Conservation (phyloP, 164 flowering plant species). For the Malania oleifera region DNA sequence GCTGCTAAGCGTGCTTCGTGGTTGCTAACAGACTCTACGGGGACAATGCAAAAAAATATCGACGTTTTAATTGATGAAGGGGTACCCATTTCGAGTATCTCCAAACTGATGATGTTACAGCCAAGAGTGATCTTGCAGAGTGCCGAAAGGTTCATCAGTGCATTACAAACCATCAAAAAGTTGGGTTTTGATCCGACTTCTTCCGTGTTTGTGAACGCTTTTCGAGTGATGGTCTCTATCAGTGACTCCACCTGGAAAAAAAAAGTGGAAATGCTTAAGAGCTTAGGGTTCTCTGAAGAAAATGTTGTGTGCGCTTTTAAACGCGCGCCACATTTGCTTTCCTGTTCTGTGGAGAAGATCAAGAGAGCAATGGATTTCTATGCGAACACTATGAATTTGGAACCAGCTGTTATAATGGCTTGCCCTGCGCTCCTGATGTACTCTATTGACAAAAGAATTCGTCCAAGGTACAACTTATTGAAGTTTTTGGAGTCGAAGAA, state of each 20-base stretch:
- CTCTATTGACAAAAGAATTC: constrained; percentile 15
- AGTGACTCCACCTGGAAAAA: constrained; percentile 13
- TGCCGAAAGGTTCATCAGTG: background rate
- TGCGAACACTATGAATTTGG: constrained; percentile 13
- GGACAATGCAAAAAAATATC: background rate
- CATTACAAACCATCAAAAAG: constrained; percentile 8
- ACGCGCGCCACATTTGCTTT: constrained; percentile 8
- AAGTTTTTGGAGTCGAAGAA: constrained; percentile 15
- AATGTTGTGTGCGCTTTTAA: constrained; percentile 12
- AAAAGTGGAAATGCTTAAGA: constrained; percentile 17
- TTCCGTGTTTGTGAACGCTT: constrained; percentile 5
- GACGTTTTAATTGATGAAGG: constrained; percentile 7
- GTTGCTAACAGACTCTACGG: constrained; percentile 6
- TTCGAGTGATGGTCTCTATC: constrained; percentile 8
- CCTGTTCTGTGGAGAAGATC: constrained; percentile 17
- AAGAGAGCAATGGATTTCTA: constrained; percentile 12
- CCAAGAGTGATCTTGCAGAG: constrained; percentile 3
- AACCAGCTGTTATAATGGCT: background rate
- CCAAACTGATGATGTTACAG: background rate
- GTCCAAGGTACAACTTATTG: constrained; percentile 14
- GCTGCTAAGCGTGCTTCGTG: background rate
- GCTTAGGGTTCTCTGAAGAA: constrained; percentile 19
- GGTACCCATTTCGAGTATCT: constrained; percentile 1
- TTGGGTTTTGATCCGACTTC: constrained; percentile 9
- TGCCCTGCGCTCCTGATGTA: constrained; percentile 12